phyloP scores from a whole-genome alignment of 2,329 filamentous ascomycete genomes.

The Curvularia hawaiiensis region DNA sequence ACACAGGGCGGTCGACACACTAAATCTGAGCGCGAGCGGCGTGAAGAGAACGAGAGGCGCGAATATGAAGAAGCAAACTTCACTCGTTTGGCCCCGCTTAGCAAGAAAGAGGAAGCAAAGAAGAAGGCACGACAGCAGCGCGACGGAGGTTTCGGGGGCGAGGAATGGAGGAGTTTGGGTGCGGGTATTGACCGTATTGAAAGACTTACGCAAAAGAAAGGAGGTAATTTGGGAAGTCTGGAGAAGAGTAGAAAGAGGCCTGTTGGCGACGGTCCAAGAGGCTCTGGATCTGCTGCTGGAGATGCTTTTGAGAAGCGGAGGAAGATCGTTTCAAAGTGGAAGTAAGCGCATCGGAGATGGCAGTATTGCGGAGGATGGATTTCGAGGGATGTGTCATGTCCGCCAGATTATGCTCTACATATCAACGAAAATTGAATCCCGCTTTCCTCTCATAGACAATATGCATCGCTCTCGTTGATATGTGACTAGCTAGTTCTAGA shows the following conservation, averaged over 20 bases:
- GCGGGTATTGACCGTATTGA: constrained; percentile 88
- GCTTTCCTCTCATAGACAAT: background rate
- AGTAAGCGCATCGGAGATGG: background rate
- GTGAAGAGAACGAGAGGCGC: constrained; percentile 76
- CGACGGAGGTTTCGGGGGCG: constrained; percentile 75
- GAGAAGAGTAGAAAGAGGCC: constrained; percentile 87
- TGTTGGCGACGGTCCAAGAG: constrained; percentile 72
- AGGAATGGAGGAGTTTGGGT: constrained; percentile 88
- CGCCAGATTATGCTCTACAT: background rate
- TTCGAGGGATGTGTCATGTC: background rate
- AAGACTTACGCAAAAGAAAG: constrained; percentile 74
- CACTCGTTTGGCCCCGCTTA: constrained; percentile 80
- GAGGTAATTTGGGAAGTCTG: constrained; percentile 59
- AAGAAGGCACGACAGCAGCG: constrained; percentile 53
- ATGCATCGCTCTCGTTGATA: background rate
- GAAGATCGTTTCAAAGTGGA: constrained; percentile 42
- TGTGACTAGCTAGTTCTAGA: background rate
- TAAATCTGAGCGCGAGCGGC: constrained; percentile 77
- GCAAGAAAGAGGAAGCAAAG: constrained; percentile 83
- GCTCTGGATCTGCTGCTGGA: constrained; percentile 70
- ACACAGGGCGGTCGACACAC: constrained; percentile 75
- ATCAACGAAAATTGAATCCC: background rate
- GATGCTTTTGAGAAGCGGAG: constrained; percentile 66
- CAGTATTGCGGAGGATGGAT: background rate
- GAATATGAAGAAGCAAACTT: constrained; percentile 95